A percentile compares a stretch with the other conserved stretches of the same genome.
Evolutionary conservation across 345 rosid genomes (phyloP).

Genomic region (Salix caprea): DNA sequence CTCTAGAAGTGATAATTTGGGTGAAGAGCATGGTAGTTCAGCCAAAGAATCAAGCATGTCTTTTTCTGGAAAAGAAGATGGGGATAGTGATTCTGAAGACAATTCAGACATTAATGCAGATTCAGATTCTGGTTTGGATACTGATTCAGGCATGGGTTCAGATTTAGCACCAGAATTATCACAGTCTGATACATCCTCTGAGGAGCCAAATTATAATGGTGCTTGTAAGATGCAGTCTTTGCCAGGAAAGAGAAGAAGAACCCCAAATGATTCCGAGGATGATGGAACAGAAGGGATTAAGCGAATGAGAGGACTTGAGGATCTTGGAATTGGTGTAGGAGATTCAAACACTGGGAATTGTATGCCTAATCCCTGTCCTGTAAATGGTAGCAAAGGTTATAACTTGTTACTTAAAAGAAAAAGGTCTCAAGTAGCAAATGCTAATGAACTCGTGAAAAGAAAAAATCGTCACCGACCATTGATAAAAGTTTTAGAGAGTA

Average conservation of each 20-base stretch:
- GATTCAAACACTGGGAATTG: conserved; percentile 40
- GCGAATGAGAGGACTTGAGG: conserved; percentile 98
- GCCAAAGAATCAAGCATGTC: conserved; percentile 50
- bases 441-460: conserved; percentile 58
- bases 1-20: conserved; percentile 28
- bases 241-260: conserved; percentile 69
- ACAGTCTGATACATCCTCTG: conserved; percentile 62
- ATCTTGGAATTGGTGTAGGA: conserved; percentile 65
- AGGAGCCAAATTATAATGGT: conserved; percentile 46
- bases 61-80: conserved; percentile 48
- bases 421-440: conserved; percentile 60
- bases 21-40: conserved; percentile 33
- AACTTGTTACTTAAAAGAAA: conserved; percentile 53
- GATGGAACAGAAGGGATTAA: conserved; percentile 90
- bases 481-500: conserved; percentile 87
- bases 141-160: not conserved
- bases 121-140: conserved; percentile 9
- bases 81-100: conserved; percentile 38
- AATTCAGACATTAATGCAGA: conserved; percentile 15
- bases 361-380: conserved; percentile 46
- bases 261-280: conserved; percentile 94
- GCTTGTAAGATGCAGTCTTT: conserved; percentile 46
- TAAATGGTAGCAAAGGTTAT: conserved; percentile 45
- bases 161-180: conserved; percentile 58
- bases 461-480: conserved; percentile 75